These are phyloP conservation scores for Ascochyta clinopodiicola DNA, from an alignment of 2,329 filamentous ascomycete species.

Conservation along the genomic window DNA sequence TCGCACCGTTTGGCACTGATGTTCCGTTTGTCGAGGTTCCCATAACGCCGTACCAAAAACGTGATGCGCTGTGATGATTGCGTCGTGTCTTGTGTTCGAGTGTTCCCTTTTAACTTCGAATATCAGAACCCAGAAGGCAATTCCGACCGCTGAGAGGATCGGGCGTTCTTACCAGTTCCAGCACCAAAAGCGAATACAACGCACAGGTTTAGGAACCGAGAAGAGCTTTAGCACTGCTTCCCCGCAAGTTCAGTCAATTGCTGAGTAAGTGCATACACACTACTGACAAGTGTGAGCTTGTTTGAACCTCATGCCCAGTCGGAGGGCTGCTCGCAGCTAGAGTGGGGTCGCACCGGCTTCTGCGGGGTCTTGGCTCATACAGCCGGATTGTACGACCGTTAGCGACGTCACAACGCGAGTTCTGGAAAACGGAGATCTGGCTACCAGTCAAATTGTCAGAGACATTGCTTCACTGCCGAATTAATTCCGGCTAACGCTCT, in stretches of 20 bases:
- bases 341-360: constrained; percentile 7
- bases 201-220: not conserved
- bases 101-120: not conserved
- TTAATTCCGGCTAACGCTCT: too few relatives aligned
- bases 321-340: not conserved
- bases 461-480: too few relatives aligned
- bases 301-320: not conserved
- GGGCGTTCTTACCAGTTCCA: not conserved
- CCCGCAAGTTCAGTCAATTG: not conserved
- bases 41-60: not conserved
- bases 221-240: not conserved
- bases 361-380: constrained; percentile 10
- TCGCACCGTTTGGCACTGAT: not conserved
- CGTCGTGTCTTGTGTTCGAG: not conserved
- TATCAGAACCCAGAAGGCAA: not conserved
- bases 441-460: too few relatives aligned
- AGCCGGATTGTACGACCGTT: not conserved
- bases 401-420: too few relatives aligned
- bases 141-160: not conserved
- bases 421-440: too few relatives aligned
- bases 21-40: not conserved
- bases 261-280: not conserved
- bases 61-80: not conserved
- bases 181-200: not conserved
- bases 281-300: not conserved